Base-by-base conservation (phyloP, 2,329 filamentous ascomycete species). In the Gnomoniopsis smithogilvyi region DNA sequence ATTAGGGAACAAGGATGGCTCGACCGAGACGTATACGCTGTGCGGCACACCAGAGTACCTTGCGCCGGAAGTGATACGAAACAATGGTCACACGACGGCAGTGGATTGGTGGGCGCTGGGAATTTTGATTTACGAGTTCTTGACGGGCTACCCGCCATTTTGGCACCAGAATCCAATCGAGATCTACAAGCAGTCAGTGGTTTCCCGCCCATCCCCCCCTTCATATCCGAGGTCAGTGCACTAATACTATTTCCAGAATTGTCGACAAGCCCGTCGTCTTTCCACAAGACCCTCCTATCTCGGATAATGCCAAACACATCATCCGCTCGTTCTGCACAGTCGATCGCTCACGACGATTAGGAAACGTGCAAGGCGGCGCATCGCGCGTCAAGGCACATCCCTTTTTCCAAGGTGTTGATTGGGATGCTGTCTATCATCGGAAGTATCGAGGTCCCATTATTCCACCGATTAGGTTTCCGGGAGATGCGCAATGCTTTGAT, bases 61-160 rank as follows among this genome's bases (percentile, higher is more conserved):
- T 49, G 90, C 90, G 2, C 90, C 90, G 6, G 90, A 94, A 75
- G 90, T 94, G 46, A 93, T 94, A 65, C 85, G 91, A 64, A 92
- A 91, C 70, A 92, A 91, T 70, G 90, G 89, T 14, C 86, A 89
- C 68, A 87, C 84, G 2, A 86, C 84, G 2, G 89, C 90, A 15
- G 90, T 94, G 38, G 90, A 94, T 76, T 94, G 90, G 90, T 94
- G 91, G 91, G 90, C 91, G 0, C 79, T 95, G 65, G 91, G 91
- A 26, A 92, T 94, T 65, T 74, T 95, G 58, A 87, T 94, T 60
- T 94, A 92, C 72, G 91, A 95, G 70, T 94, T 94, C 69, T 76
- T 94, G 51, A 92, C 91, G 11, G 91, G 91, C 30, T 92, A 93
- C 68, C 91, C 91, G 15, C 91, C 91, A 0, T 95, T 94, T 70